Base-by-base conservation (phyloP, 495 filamentous ascomycete species). In the Eremomyces bilateralis region DNA sequence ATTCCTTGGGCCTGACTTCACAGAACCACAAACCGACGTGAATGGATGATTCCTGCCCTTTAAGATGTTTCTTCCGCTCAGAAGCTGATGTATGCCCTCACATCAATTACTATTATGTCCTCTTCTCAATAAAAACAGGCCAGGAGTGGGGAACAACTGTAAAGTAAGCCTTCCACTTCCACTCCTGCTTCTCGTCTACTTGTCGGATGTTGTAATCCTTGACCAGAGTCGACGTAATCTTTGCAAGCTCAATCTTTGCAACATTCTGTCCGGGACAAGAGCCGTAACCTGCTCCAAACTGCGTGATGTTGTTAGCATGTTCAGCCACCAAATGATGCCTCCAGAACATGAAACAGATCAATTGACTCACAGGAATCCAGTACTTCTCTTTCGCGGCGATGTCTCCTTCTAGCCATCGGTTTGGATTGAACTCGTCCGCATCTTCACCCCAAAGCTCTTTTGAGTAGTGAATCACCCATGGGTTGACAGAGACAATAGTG, bases 401-500 rank as follows among this genome's bases (percentile, higher is more conserved):
- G n/a, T 46, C 50, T 25, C 45, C 46, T 17, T 60, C 54, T 6
- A 71, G 44, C 72, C 70, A 77, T 22, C 72, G 47, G 8, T 65
- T 57, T 0, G 71, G 71, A 1, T 55, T 41, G 49, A 63, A 78
- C 0, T 33, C 33, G 6, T 64, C 59, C 2, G 64, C 62, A 37
- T 68, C 60, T 4, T 33, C 36, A 5, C 71, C 68, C 36, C 68
- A 74, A 0, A 74, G 51, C 0, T 59, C 57, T 1, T 53, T 39
- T 29, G 69, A 57, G 4, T 57, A 52, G 35, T 75, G 68, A 17
- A 76, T 44, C 1, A 69, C 63, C 46, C 65, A 67, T 1, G 67
- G 61, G 36, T 69, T 74, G 41, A 65, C 65, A 3, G 71, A 68
- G 3, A 77, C 63, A 10, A 64, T 56, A 2, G 61, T 64, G 38